Evolutionary conservation across 495 filamentous ascomycete genomes (phyloP).

Genomic region (Podospora conica): DNA sequence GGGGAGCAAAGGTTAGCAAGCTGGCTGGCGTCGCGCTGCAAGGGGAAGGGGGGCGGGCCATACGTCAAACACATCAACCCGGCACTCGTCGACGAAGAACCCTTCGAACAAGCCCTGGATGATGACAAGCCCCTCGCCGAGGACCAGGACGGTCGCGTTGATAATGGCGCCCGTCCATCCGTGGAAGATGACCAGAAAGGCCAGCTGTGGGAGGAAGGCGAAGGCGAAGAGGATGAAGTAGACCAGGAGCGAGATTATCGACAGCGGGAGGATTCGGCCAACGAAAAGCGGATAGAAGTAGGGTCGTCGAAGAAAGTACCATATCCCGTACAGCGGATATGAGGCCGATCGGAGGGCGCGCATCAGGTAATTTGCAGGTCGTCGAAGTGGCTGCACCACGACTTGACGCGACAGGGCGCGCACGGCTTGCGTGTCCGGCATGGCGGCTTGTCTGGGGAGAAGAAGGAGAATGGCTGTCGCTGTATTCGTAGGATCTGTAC

Average conservation of each 20-base stretch:
- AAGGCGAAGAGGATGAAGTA: constrained; percentile 74
- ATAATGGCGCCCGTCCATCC: constrained; percentile 69
- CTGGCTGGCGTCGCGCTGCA: no score
- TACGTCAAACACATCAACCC: constrained; percentile 91
- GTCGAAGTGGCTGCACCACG: neutral
- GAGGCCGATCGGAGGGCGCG: constrained; percentile 30
- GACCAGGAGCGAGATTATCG: constrained; percentile 65
- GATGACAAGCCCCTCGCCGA: constrained; percentile 75
- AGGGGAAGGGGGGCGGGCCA: constrained; percentile 33
- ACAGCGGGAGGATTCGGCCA: constrained; percentile 61
- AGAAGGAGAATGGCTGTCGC: neutral
- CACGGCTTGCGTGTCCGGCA: neutral
- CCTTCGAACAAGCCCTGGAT: constrained; percentile 72
- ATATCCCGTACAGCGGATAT: constrained; percentile 55
- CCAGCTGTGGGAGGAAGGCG: constrained; percentile 81
- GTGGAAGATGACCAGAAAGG: constrained; percentile 74
- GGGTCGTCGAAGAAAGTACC: constrained; percentile 66
- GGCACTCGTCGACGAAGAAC: constrained; percentile 73
- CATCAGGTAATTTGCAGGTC: constrained; percentile 23
- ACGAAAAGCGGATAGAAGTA: constrained; percentile 62
- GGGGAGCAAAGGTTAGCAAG: neutral
- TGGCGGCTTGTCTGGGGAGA: neutral
- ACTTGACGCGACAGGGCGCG: neutral
- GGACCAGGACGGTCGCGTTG: constrained; percentile 68
- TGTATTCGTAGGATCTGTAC: neutral